phyloP scores from a whole-genome alignment of 495 filamentous ascomycete genomes.

The Aspergillus heteromorphus region DNA sequence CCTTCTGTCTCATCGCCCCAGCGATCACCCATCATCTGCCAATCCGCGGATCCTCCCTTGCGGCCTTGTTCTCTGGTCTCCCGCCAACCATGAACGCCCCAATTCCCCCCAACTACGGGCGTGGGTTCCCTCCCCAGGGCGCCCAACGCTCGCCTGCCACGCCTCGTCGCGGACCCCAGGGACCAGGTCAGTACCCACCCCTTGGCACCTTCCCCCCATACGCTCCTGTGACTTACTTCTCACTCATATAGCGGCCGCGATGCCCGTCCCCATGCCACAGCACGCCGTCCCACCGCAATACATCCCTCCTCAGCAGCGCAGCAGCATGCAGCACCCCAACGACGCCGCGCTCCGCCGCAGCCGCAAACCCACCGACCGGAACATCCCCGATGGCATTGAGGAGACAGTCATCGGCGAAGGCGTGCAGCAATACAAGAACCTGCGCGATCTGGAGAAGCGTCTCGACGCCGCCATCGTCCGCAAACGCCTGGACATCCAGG shows the following conservation, averaged over 20 bases:
- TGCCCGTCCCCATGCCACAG: slow-evolving; percentile 37
- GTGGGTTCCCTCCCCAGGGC: slow-evolving; percentile 38
- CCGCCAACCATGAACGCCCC: slow-evolving; percentile 36
- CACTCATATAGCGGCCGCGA: slow-evolving; percentile 22
- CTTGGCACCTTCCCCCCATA: slow-evolving; percentile 1
- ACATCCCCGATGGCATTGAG: slow-evolving; percentile 84
- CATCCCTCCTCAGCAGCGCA: slow-evolving; percentile 39
- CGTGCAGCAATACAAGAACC: slow-evolving; percentile 70
- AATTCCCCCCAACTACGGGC: slow-evolving; percentile 41
- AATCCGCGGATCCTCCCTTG: slow-evolving; percentile 1
- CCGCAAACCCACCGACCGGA: slow-evolving; percentile 88
- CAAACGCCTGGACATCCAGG: slow-evolving; percentile 86
- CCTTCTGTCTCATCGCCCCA: not conserved
- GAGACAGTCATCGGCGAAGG: slow-evolving; percentile 74
- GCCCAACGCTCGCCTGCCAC: slow-evolving; percentile 43
- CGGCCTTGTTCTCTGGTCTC: not conserved
- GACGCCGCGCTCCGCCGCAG: slow-evolving; percentile 65
- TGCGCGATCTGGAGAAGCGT: slow-evolving; percentile 82
- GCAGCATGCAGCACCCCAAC: slow-evolving; percentile 31
- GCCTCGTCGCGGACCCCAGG: slow-evolving; percentile 38
- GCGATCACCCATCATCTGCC: not conserved
- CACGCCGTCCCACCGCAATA: slow-evolving; percentile 39
- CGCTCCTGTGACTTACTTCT: slow-evolving; percentile 4
- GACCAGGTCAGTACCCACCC: slow-evolving; percentile 31
- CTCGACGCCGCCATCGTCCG: slow-evolving; percentile 93